These are phyloP conservation scores for Globisporangium ultimum DNA, from an alignment of 352 stramenopile species.

Conservation along the genomic window DNA sequence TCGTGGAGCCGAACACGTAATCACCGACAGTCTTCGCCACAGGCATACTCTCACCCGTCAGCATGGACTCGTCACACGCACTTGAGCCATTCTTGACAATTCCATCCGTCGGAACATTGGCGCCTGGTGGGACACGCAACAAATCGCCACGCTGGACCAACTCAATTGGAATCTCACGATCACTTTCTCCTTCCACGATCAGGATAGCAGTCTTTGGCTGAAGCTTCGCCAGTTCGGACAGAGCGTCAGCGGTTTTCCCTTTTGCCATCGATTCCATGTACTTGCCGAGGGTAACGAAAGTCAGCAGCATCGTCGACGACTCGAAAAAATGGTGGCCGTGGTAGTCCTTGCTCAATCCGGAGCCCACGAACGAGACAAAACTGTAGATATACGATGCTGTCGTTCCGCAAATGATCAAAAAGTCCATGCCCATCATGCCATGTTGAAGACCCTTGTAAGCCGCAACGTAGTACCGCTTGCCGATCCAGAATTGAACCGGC, in stretches of 20 bases:
- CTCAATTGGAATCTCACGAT: slow-evolving; percentile 78
- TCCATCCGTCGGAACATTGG: slow-evolving; percentile 80
- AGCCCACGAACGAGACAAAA: slow-evolving; percentile 73
- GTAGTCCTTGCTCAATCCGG: slow-evolving; percentile 52
- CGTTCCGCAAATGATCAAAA: slow-evolving; percentile 81
- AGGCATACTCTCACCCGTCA: slow-evolving; percentile 88
- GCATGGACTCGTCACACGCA: slow-evolving; percentile 77
- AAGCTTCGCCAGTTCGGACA: slow-evolving; percentile 70
- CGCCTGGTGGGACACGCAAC: slow-evolving; percentile 64
- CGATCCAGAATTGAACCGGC: slow-evolving; percentile 83
- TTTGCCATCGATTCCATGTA: slow-evolving; percentile 89
- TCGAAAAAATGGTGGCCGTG: slow-evolving; percentile 87
- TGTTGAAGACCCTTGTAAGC: slow-evolving; percentile 82
- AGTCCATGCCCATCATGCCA: slow-evolving; percentile 89
- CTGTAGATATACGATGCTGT: slow-evolving; percentile 87
- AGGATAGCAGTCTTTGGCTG: slow-evolving; percentile 79
- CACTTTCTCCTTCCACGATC: slow-evolving; percentile 40
- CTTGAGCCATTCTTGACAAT: slow-evolving; percentile 68
- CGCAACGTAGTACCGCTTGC: slow-evolving; percentile 75
- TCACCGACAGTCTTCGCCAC: slow-evolving; percentile 74
- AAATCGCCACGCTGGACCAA: slow-evolving; percentile 80
- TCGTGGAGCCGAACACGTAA: slow-evolving; percentile 84
- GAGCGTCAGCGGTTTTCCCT: slow-evolving; percentile 72
- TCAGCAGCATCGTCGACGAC: slow-evolving; percentile 82
- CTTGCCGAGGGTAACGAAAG: slow-evolving; percentile 86